phyloP scores from a whole-genome alignment of 1,139 yeast genomes.

The Pichia cactophila region DNA sequence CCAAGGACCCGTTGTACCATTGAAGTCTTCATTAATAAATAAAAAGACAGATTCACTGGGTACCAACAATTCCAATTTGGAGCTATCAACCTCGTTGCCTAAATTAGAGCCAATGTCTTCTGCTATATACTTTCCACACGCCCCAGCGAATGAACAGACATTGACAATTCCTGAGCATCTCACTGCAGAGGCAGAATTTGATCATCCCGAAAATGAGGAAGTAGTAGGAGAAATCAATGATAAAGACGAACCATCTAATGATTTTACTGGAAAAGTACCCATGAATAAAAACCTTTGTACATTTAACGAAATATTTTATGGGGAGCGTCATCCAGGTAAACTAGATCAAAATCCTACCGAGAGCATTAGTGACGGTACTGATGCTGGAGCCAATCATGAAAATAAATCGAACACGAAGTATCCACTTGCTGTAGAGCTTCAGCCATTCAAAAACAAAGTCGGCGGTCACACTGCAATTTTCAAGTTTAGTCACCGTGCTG shows the following conservation, averaged over 20 bases:
- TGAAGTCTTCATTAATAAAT: background rate
- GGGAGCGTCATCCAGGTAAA: background rate
- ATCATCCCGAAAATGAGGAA: slow-evolving; percentile 17
- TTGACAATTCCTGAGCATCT: slow-evolving; percentile 24
- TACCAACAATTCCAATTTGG: background rate
- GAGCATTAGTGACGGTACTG: background rate
- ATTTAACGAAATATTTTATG: background rate
- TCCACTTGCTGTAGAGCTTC: slow-evolving; percentile 73
- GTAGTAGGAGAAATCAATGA: slow-evolving; percentile 2
- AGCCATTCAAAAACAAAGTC: slow-evolving; percentile 85
- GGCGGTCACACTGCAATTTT: slow-evolving; percentile 99
- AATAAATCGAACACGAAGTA: slow-evolving; percentile 28
- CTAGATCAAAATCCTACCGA: background rate
- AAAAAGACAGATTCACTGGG: no score
- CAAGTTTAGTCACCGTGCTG: slow-evolving; percentile 82
- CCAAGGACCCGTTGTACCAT: background rate
- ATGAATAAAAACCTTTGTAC: background rate
- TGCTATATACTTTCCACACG: slow-evolving; percentile 64
- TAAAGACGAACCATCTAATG: background rate
- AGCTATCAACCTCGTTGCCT: slow-evolving; percentile 2
- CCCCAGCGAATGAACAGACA: slow-evolving; percentile 25
- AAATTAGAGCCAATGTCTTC: slow-evolving; percentile 49
- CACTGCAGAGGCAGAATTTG: slow-evolving; percentile 29
- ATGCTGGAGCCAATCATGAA: background rate
- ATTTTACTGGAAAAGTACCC: no score